A percentile compares a stretch with the other conserved stretches of the same genome.
phyloP scores from a whole-genome alignment of 208 protist species.

The Crithidia expoeki region DNA sequence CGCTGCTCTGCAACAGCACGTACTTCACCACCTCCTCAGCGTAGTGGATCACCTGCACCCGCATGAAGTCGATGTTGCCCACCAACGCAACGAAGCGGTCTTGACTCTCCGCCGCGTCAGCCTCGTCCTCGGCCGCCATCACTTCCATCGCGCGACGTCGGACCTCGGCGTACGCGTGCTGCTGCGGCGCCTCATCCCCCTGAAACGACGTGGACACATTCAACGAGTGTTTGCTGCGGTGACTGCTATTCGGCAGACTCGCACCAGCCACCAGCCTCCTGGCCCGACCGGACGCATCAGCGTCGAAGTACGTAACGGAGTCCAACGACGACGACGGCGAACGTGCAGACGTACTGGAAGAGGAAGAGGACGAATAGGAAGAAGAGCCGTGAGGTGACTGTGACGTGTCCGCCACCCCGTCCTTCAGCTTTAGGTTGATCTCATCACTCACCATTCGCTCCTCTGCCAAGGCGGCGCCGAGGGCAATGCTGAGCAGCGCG shows the following conservation, averaged over 20 bases:
- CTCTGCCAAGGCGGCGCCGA: slow-evolving; percentile 28
- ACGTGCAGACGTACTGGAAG: background rate
- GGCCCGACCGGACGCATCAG: background rate
- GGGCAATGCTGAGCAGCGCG: slow-evolving; percentile 32
- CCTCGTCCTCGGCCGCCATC: slow-evolving; percentile 62
- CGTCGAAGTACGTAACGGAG: background rate
- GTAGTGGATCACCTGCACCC: slow-evolving; percentile 66
- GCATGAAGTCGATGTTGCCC: slow-evolving; percentile 72
- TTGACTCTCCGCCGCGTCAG: slow-evolving; percentile 60
- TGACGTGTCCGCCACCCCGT: background rate
- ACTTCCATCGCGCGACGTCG: slow-evolving; percentile 47
- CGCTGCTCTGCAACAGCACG: slow-evolving; percentile 28
- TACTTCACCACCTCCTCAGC: slow-evolving; percentile 43
- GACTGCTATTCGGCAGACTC: background rate
- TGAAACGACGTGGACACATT: background rate
- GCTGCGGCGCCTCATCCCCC: background rate
- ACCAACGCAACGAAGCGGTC: slow-evolving; percentile 64
- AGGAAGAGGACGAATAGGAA: slow-evolving; percentile 3
- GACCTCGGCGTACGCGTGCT: slow-evolving; percentile 31
- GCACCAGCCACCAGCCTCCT: background rate
- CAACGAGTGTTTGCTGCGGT: background rate
- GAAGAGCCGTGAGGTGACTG: background rate
- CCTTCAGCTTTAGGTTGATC: background rate
- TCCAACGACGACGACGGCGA: slow-evolving; percentile 5
- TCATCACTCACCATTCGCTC: slow-evolving; percentile 22